Percentiles rank a stretch among this genome's conserved stretches.
These are phyloP conservation scores for Pyricularia grisea DNA, from an alignment of 2,329 filamentous ascomycete genomes.

Conservation along the genomic window DNA sequence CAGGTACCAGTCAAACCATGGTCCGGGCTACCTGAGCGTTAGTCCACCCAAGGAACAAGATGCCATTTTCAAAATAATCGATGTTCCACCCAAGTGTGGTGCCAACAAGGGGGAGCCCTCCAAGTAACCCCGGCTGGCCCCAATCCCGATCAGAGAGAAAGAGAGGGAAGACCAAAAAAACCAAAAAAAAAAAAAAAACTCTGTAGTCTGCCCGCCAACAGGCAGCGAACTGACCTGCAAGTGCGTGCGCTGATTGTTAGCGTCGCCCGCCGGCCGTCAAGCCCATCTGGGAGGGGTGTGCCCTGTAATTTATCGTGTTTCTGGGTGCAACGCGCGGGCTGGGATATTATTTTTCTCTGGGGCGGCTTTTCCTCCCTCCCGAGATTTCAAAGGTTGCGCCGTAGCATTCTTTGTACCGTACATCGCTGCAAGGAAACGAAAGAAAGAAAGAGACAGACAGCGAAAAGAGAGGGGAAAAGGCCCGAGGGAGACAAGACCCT, in stretches of 20 bases:
- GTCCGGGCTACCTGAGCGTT: background rate
- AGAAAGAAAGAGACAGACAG: background rate
- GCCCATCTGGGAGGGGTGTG: background rate
- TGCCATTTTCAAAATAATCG: no score
- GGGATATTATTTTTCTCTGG: conserved; percentile 5
- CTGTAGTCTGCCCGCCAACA: background rate
- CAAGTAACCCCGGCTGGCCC: background rate
- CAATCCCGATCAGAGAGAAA: background rate
- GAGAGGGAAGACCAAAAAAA: no score
- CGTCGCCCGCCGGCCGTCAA: background rate
- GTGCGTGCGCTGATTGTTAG: background rate
- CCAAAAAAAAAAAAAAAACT: background rate
- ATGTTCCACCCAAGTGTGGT: no score
- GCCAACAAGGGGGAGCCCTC: background rate
- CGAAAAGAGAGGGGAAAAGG: background rate
- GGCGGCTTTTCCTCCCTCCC: background rate
- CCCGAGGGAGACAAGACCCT: background rate
- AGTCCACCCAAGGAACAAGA: no score
- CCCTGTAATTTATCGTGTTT: conserved; percentile 4
- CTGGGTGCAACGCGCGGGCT: background rate
- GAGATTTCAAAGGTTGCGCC: no score
- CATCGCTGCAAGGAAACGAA: background rate
- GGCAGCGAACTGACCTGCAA: background rate
- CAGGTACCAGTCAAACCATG: background rate
- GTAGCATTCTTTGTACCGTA: no score